phyloP scores from a whole-genome alignment of 352 stramenopile species.

The Globisporangium nodosum region DNA sequence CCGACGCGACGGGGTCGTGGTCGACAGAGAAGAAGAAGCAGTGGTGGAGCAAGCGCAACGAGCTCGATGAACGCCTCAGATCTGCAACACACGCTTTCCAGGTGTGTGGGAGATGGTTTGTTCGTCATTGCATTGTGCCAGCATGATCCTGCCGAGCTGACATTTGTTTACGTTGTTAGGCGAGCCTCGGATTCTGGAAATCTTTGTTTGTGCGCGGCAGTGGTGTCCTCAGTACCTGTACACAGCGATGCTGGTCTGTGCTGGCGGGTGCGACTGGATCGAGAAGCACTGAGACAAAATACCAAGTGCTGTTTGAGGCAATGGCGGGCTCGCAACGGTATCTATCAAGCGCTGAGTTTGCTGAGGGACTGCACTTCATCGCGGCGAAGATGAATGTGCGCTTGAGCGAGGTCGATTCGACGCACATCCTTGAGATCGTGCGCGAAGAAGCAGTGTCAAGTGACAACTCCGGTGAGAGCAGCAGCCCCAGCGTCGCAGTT shows the following conservation, averaged over 20 bases:
- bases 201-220: constrained; percentile 36
- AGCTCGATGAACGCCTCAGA: constrained; percentile 45
- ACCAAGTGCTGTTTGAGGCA: constrained; percentile 23
- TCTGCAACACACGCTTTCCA: constrained; percentile 38
- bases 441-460: constrained; percentile 6
- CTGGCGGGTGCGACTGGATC: constrained; percentile 8
- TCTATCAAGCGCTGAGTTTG: constrained; percentile 38
- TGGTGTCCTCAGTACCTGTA: constrained; percentile 3
- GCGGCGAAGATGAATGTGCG: constrained; percentile 21
- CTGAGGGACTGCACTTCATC: constrained; percentile 33
- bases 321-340: constrained; percentile 24
- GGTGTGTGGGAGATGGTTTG: constrained; percentile 21
- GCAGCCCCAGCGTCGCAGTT: not conserved
- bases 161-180: constrained; percentile 15
- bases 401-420: constrained; percentile 7
- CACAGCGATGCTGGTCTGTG: constrained; percentile 31
- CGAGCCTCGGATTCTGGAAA: constrained; percentile 47
- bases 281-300: constrained; percentile 8
- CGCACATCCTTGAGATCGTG: constrained; percentile 11
- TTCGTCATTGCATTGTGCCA: not conserved
- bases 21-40: constrained; percentile 55
- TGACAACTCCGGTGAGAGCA: not conserved
- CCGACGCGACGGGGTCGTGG: constrained; percentile 47
- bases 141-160: not conserved
- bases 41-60: constrained; percentile 69